Evolutionary conservation across 2,329 filamentous ascomycete species (phyloP).

Genomic region (Colletotrichum destructivum): DNA sequence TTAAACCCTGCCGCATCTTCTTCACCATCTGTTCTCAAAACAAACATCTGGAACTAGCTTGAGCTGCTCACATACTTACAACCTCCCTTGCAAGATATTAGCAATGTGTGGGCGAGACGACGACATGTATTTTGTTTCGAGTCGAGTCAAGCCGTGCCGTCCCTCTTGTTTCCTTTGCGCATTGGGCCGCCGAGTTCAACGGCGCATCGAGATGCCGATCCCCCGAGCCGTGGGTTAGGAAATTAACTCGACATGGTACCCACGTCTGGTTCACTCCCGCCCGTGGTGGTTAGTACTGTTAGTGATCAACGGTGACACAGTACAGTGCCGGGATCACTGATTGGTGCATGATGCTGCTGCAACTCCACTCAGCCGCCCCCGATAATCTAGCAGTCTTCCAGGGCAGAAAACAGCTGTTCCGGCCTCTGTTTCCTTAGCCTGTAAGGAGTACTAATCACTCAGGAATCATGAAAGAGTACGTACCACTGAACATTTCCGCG

Average conservation of each 20-base stretch:
- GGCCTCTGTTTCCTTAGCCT: no score
- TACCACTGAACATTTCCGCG: constrained; percentile 6
- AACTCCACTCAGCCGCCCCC: constrained; percentile 23
- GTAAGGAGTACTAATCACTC: background rate
- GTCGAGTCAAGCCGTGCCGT: constrained; percentile 25
- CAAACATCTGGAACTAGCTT: background rate
- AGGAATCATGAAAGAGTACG: background rate
- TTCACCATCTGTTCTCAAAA: background rate
- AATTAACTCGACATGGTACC: background rate
- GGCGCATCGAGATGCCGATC: constrained; percentile 19
- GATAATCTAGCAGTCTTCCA: background rate
- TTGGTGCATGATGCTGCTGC: constrained; percentile 13
- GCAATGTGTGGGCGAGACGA: constrained; percentile 15
- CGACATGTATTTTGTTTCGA: constrained; percentile 28
- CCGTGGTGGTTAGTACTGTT: background rate
- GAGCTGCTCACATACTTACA: background rate
- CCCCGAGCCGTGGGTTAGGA: constrained; percentile 4
- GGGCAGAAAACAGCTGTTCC: no score
- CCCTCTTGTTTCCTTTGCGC: constrained; percentile 24
- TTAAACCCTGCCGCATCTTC: constrained; percentile 2
- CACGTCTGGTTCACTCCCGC: no score
- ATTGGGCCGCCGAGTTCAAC: background rate
- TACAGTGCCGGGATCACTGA: background rate
- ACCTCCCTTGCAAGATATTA: constrained; percentile 17
- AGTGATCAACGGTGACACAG: background rate